These are phyloP conservation scores for Macroventuria anomochaeta DNA, from an alignment of 2,329 filamentous ascomycete species.

Conservation along the genomic window DNA sequence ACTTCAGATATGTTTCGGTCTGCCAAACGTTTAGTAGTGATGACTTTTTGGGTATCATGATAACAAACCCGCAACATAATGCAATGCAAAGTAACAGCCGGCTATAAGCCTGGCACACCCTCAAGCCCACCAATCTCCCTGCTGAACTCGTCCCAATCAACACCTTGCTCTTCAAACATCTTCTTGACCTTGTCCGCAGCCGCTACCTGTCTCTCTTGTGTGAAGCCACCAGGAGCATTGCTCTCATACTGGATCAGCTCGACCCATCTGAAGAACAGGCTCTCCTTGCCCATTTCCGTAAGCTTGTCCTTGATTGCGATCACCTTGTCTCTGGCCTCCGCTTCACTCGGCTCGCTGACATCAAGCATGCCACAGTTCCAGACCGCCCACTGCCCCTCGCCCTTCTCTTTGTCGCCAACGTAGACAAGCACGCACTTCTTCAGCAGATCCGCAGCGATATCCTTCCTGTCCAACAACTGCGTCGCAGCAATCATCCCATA, in stretches of 20 bases:
- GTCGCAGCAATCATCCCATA: slow-evolving; percentile 78
- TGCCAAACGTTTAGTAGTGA: background rate
- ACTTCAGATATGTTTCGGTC: background rate
- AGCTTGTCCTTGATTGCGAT: slow-evolving; percentile 81
- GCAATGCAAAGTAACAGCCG: slow-evolving; percentile 3
- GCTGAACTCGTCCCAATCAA: slow-evolving; percentile 86
- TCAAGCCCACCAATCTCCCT: slow-evolving; percentile 70
- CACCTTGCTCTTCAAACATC: slow-evolving; percentile 74
- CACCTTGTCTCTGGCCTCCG: slow-evolving; percentile 74
- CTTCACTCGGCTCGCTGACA: slow-evolving; percentile 55
- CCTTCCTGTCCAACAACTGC: slow-evolving; percentile 69
- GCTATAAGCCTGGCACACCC: slow-evolving; percentile 57
- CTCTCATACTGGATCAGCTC: slow-evolving; percentile 91
- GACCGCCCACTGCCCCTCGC: slow-evolving; percentile 71
- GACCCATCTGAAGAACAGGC: slow-evolving; percentile 90
- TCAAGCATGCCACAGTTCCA: slow-evolving; percentile 66
- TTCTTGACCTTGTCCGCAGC: slow-evolving; percentile 77
- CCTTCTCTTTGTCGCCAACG: slow-evolving; percentile 32
- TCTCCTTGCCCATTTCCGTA: slow-evolving; percentile 79
- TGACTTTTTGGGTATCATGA: slow-evolving; percentile 14
- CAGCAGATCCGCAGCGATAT: slow-evolving; percentile 69
- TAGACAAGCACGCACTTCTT: slow-evolving; percentile 65
- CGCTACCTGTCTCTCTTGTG: slow-evolving; percentile 71
- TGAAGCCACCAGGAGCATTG: slow-evolving; percentile 78
- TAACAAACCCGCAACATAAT: slow-evolving; percentile 13